Evolutionary conservation across 805 yeast genomes (phyloP), one percentile per base, ranked within the genome.

Genomic region (Cyberlindnera euphorbiae): DNA sequence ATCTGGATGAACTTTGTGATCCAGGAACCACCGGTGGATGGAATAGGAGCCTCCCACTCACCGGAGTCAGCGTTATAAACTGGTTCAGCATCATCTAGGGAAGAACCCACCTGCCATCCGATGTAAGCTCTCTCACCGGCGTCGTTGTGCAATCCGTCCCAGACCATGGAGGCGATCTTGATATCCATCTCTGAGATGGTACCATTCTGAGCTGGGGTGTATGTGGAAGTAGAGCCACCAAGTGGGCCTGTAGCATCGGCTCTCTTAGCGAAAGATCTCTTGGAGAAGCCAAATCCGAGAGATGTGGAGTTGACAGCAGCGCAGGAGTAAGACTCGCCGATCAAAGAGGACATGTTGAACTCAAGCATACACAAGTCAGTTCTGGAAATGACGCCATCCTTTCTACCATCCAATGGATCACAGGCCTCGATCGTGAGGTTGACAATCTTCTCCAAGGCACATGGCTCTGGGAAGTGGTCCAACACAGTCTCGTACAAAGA

Each of bases 361-460:
- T 31, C 7, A 10, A 31, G 14, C 17, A 22, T 9, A 17, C 33
- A 31, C 28, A 31, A 15, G 21, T 31, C 33, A 15, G 33, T 23
- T 18, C 33, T 19, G 12, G 28, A 23, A 14, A 31, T 31, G 8
- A 31, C 33, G 23, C 33, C 33, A 15, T 31, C 33, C 7, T 6
- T 7, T 31, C 33, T 31, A 6, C 33, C 33, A 23, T 31, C 33
- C 11, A 18, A 15, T 9, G 28, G 17, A 13, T 31, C 33, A 31
- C 33, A 31, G 6, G 27, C 33, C 18, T 31, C 33, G 23, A 31
- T 31, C 19, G 33, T 31, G 8, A 31, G n/a, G 18, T 31, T 31
- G 13, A 31, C 33, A 23, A 31, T 31, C 28, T 31, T 31, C 10
- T 22, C 26, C 8, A 31, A 18, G 10, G 25, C 33, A 31, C 33